Base-by-base conservation (phyloP, 805 yeast species). In the Cyberlindnera mycetangii region DNA sequence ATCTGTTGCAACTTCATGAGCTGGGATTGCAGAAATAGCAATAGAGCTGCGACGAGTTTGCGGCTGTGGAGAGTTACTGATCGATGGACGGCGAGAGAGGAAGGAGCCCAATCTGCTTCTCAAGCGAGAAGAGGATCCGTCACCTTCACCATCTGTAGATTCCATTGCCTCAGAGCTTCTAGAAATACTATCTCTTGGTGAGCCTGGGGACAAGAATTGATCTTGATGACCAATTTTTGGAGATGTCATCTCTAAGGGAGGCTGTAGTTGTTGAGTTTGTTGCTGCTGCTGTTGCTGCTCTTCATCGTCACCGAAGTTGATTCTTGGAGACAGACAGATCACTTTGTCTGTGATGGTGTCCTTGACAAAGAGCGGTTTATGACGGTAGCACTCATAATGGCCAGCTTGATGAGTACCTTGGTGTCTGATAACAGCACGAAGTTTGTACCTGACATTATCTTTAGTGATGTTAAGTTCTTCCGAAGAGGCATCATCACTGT, bases 391-490 rank as follows among this genome's bases (percentile, higher is more conserved):
- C 56, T 90, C 96, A 60, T 89, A 90, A 59, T 90, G 98, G 1
- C 98, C 98, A 35, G 80, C 77, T 17, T 81, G 75, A 63, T 90
- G 97, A 1, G 92, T 81, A 0, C 99, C 99, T 37, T 82, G 79
- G 61, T 93, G 98, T 52, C 89, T 76, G 16, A 93, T 80, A 49
- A 88, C 68, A 0, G 97, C 85, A 49, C 74, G 76, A 30, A 93
- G 70, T 48, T 70, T 69, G 61, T 87, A 89, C 32, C 67, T 72
- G 48, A 66, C 65, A 55, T 50, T 64, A 46, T 41, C 47, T 27
- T 50, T 67, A 56, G 59, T 51, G 32, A 49, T 25, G 32, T 55
- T 52, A 24, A 58, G 40, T 21, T 56, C 59, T 9, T 55, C 65
- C 16, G 51, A 47, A 2, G 43, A 11, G 3, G 54, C 60, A 24